These are phyloP conservation scores for Suillus subaureus DNA, from an alignment of 768 basidiomycete genomes.

Conservation along the genomic window DNA sequence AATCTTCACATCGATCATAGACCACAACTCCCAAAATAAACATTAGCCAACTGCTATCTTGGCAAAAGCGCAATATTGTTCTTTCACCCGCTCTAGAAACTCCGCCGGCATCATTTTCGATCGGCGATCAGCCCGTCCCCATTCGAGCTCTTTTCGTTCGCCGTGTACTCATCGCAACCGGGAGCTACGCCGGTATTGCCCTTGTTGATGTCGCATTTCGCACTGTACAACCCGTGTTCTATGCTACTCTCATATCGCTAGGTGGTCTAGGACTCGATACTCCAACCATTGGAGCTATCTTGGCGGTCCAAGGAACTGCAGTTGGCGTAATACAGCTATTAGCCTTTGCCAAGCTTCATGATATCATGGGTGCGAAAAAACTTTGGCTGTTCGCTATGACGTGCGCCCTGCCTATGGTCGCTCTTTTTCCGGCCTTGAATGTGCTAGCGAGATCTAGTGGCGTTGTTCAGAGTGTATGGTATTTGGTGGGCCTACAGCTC, in stretches of 20 bases:
- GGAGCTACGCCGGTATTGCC: slow-evolving; percentile 61
- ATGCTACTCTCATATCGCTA: slow-evolving; percentile 18
- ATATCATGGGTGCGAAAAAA: slow-evolving; percentile 55
- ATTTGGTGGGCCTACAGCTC: slow-evolving; percentile 51
- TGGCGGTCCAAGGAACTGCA: slow-evolving; percentile 18
- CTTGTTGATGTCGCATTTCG: slow-evolving; percentile 63
- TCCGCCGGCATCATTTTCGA: background rate
- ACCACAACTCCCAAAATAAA: background rate
- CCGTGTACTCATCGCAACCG: slow-evolving; percentile 52
- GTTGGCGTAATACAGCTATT: slow-evolving; percentile 54
- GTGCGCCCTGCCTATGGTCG: slow-evolving; percentile 48
- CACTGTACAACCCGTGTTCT: slow-evolving; percentile 36
- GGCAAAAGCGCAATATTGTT: background rate
- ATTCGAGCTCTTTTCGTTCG: slow-evolving; percentile 48
- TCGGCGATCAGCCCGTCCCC: slow-evolving; percentile 35
- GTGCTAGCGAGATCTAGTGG: slow-evolving; percentile 24
- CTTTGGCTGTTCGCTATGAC: slow-evolving; percentile 55
- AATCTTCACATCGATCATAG: background rate
- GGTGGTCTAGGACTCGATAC: slow-evolving; percentile 16
- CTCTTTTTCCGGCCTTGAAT: slow-evolving; percentile 47
- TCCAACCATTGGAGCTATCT: slow-evolving; percentile 21
- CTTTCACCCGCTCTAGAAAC: background rate
- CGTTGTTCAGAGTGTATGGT: slow-evolving; percentile 42
- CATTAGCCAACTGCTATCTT: background rate
- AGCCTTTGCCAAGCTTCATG: slow-evolving; percentile 58